Evolutionary conservation across 78 protist species (phyloP), one percentile per base, ranked within the genome.

Genomic region (Cavenderia fasciculata): DNA sequence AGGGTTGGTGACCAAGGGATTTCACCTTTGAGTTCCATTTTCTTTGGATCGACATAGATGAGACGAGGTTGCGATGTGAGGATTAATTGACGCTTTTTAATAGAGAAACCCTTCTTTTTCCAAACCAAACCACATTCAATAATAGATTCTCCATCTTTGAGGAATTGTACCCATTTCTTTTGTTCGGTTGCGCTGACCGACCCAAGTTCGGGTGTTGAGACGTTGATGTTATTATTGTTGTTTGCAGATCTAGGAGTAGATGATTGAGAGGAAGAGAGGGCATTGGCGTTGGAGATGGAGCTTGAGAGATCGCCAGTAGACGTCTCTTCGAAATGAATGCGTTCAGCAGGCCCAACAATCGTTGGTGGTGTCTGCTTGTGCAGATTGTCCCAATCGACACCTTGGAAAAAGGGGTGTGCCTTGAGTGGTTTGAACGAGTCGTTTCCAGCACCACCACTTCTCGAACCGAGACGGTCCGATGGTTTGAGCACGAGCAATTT

Each of bases 1-100:
- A 89, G 38, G 10, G 44, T 12, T 27, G 49, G 11, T 2, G 75
- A 51, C 94, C 94, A 89, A 38, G 94, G 88, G 0, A 89, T 89
- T 63, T 89, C 89, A 23, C 94, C 94, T 65, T 75, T 76, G 0
- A 69, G 31, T 33, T 74, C 89, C 87, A 89, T 77, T 75, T 89
- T 89, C 29, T 66, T 69, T 4, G 94, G 93, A 25, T 92, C 97
- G 1, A 95, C 33, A 74, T 95, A 95, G 62, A 95, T 78, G 44
- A 95, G 68, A 31, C 95, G 52, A 33, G 95, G 97, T 43, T 62
- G 36, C 19, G 68, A 34, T 5, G 97, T 95, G 29, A 95, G 78
- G 31, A 95, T 87, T 11, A 95, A 68, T 63, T 73, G 77, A 59
- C 97, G 51, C 52, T 87, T 87, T 62, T 95, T 95, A 23, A 71